Percentiles rank a stretch among this genome's conserved stretches.
These are phyloP conservation scores for Harrya chromipes DNA, from an alignment of 768 basidiomycete genomes.

Conservation along the genomic window DNA sequence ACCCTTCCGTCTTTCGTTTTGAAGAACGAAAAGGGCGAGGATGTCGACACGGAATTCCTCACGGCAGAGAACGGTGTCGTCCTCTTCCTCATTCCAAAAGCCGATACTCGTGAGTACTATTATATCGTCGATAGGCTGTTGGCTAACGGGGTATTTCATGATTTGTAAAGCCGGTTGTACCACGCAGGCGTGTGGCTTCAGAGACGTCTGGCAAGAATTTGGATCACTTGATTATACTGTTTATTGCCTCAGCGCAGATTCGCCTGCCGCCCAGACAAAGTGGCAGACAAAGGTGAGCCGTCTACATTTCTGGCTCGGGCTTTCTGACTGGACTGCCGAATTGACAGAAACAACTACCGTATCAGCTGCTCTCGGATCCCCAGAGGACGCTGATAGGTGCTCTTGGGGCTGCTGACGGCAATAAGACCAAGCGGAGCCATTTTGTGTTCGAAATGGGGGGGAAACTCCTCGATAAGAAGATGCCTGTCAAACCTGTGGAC, in stretches of 20 bases:
- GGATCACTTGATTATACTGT: slow-evolving; percentile 59
- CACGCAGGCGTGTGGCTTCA: slow-evolving; percentile 87
- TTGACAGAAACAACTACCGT: slow-evolving; percentile 75
- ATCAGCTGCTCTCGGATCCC: slow-evolving; percentile 87
- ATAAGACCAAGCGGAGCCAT: slow-evolving; percentile 87
- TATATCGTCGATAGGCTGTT: background rate
- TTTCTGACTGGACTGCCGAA: slow-evolving; percentile 4
- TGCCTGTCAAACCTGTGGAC: slow-evolving; percentile 84
- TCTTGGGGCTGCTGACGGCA: slow-evolving; percentile 76
- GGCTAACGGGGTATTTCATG: slow-evolving; percentile 1
- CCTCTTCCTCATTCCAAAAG: slow-evolving; percentile 81
- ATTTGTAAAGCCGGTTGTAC: slow-evolving; percentile 75
- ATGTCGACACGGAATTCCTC: slow-evolving; percentile 64
- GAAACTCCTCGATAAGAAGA: slow-evolving; percentile 77
- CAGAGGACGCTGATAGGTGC: slow-evolving; percentile 73
- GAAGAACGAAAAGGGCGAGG: slow-evolving; percentile 83
- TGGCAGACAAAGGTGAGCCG: slow-evolving; percentile 79
- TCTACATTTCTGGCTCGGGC: background rate
- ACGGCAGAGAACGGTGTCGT: slow-evolving; percentile 72
- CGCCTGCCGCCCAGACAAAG: slow-evolving; percentile 67
- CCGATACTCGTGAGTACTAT: slow-evolving; percentile 70
- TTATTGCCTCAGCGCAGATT: slow-evolving; percentile 83
- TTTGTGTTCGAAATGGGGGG: slow-evolving; percentile 94
- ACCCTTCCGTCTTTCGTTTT: slow-evolving; percentile 68
- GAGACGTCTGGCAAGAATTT: slow-evolving; percentile 81